phyloP scores from a whole-genome alignment of 1,284 basidiomycete species.

The Ganoderma lingzhi region DNA sequence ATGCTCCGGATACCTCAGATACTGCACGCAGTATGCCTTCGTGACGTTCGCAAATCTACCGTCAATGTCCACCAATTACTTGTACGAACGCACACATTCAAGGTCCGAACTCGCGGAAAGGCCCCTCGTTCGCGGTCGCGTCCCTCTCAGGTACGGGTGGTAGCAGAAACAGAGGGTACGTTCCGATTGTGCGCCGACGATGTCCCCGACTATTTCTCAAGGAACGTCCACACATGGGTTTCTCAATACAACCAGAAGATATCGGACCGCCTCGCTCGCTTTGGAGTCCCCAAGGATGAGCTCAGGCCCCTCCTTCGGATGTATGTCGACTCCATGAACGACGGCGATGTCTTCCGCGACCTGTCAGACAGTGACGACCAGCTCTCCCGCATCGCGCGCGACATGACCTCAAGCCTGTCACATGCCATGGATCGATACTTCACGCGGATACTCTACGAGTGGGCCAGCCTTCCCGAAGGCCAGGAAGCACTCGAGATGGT shows the following conservation, averaged over 20 bases:
- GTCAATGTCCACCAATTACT: neutral
- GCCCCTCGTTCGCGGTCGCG: too few species aligned
- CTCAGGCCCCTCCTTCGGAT: constrained; percentile 44
- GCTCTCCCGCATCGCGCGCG: constrained; percentile 39
- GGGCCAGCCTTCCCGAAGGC: constrained; percentile 50
- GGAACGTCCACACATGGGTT: constrained; percentile 42
- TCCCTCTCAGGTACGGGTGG: neutral
- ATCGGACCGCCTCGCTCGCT: constrained; percentile 45
- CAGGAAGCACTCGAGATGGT: constrained; percentile 36
- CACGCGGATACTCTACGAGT: constrained; percentile 56
- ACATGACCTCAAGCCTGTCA: constrained; percentile 34
- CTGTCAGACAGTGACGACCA: constrained; percentile 47
- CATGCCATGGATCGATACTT: constrained; percentile 43
- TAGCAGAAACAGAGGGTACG: neutral
- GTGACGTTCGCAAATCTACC: constrained; percentile 11
- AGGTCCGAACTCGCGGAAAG: neutral
- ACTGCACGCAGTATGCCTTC: constrained; percentile 24
- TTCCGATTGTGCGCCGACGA: constrained; percentile 10
- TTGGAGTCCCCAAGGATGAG: constrained; percentile 51
- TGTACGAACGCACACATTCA: constrained; percentile 10
- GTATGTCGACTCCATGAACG: constrained; percentile 46
- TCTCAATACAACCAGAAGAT: neutral
- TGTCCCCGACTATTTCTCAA: constrained; percentile 28
- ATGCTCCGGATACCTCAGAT: constrained; percentile 24
- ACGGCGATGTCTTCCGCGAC: constrained; percentile 44